These are phyloP conservation scores for Candida argentea DNA, from an alignment of 805 yeast species.

Conservation along the genomic window DNA sequence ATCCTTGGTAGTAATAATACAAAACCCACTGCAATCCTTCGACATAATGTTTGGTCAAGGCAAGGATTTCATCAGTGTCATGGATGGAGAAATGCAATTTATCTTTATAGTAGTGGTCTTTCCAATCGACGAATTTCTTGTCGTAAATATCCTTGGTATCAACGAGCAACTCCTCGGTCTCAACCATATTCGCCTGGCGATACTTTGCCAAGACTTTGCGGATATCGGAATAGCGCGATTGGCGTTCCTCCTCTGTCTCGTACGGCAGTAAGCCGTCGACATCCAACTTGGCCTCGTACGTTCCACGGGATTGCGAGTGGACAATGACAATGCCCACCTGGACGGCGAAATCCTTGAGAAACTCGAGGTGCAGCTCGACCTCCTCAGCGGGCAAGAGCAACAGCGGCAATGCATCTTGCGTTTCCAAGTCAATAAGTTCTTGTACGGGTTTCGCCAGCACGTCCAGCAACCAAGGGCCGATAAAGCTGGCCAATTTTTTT, in stretches of 20 bases:
- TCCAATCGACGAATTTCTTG: slow-evolving; percentile 71
- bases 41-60: slow-evolving; percentile 67
- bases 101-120: slow-evolving; percentile 72
- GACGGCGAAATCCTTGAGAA: slow-evolving; percentile 52
- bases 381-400: slow-evolving; percentile 37
- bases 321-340: slow-evolving; percentile 59
- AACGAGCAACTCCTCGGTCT: slow-evolving; percentile 43
- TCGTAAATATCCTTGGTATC: slow-evolving; percentile 53
- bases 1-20: slow-evolving; percentile 81
- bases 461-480: slow-evolving; percentile 42
- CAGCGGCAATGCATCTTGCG: slow-evolving; percentile 14
- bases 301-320: slow-evolving; percentile 48
- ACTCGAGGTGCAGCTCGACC: slow-evolving; percentile 42
- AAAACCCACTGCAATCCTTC: slow-evolving; percentile 98
- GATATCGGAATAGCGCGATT: slow-evolving; percentile 39
- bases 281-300: slow-evolving; percentile 54
- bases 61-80: slow-evolving; percentile 49
- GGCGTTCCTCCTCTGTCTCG: slow-evolving; percentile 58
- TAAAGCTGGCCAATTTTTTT: slow-evolving; percentile 54
- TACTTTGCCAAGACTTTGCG: slow-evolving; percentile 52
- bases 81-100: slow-evolving; percentile 63
- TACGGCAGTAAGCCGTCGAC: slow-evolving; percentile 63
- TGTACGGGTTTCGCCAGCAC: slow-evolving; percentile 16
- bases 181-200: slow-evolving; percentile 53
- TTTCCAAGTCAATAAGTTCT: slow-evolving; percentile 27